phyloP scores from a whole-genome alignment of 371 early-diverging fungal genomes.

The Nosema muscidifuracis region DNA sequence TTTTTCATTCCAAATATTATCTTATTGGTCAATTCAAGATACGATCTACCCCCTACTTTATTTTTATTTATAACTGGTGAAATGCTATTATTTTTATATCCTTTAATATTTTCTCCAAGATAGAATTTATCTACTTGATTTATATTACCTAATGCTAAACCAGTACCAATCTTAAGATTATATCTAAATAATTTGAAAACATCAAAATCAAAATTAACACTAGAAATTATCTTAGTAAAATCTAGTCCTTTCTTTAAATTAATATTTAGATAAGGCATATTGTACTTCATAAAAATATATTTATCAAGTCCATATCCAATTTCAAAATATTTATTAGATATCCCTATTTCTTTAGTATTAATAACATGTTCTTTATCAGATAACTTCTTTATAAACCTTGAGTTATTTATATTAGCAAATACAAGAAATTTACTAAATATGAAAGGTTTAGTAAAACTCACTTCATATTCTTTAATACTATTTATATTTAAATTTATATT shows the following conservation, averaged over 20 bases:
- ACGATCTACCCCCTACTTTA: constrained; percentile 39
- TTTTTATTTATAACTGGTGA: constrained; percentile 12
- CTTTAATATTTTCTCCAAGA: constrained; percentile 34
- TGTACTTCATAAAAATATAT: background rate
- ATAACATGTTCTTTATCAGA: background rate
- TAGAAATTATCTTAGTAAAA: background rate
- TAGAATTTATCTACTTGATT: constrained; percentile 29
- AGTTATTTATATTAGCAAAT: background rate
- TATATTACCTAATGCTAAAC: constrained; percentile 16
- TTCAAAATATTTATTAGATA: background rate
- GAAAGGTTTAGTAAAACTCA: constrained; percentile 27
- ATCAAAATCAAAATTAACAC: background rate
- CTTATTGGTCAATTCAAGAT: constrained; percentile 24
- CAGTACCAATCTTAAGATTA: background rate
- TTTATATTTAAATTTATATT: constrained; percentile 15
- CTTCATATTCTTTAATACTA: constrained; percentile 5
- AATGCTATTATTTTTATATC: constrained; percentile 34
- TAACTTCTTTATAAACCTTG: background rate
- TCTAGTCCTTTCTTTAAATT: constrained; percentile 1
- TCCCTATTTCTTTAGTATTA: background rate
- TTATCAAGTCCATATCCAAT: background rate
- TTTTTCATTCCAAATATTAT: constrained; percentile 9
- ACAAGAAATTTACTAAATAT: constrained; percentile 3
- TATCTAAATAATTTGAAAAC: background rate
- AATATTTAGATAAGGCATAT: background rate